These are phyloP conservation scores for Xylaria sp. DNA, from an alignment of 2,329 filamentous ascomycete genomes.

Conservation along the genomic window DNA sequence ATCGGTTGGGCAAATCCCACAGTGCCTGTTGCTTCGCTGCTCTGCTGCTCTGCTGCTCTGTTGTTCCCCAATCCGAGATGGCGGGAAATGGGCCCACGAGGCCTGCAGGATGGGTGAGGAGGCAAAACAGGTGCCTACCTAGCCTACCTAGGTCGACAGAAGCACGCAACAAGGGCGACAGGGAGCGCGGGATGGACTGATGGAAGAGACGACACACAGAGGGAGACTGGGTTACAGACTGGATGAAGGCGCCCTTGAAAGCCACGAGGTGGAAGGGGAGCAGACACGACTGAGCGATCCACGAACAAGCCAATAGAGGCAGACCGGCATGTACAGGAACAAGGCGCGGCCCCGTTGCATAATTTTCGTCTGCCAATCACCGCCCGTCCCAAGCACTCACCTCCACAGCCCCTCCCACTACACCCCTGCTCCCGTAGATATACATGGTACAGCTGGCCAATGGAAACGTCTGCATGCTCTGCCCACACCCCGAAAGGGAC, in stretches of 20 bases:
- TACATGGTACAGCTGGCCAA: conserved; percentile 25
- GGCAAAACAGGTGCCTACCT: conserved; percentile 7
- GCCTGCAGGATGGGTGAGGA: conserved; percentile 15
- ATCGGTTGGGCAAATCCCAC: conserved; percentile 18
- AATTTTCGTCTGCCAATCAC: conserved; percentile 11
- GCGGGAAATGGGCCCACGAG: conserved; percentile 17
- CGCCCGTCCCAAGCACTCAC: neutral
- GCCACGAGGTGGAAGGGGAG: conserved; percentile 32
- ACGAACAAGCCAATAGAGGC: conserved; percentile 20
- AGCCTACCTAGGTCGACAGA: neutral
- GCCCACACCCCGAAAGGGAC: conserved; percentile 18
- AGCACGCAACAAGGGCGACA: neutral
- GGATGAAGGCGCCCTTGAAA: conserved; percentile 28
- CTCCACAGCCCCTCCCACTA: conserved; percentile 22
- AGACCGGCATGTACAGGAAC: conserved; percentile 30
- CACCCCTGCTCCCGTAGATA: conserved; percentile 31
- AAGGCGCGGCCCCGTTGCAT: conserved; percentile 26
- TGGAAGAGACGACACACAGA: conserved; percentile 8
- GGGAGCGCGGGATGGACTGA: conserved; percentile 10
- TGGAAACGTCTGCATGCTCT: conserved; percentile 6
- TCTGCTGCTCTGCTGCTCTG: neutral
- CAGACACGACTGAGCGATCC: conserved; percentile 12
- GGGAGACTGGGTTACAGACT: neutral
- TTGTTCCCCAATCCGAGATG: conserved; percentile 1
- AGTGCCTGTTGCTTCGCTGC: conserved; percentile 2